A percentile compares a stretch with the other conserved stretches of the same genome.
Evolutionary conservation across 1,284 basidiomycete genomes (phyloP).

Genomic region (Coriolopsis trogii): DNA sequence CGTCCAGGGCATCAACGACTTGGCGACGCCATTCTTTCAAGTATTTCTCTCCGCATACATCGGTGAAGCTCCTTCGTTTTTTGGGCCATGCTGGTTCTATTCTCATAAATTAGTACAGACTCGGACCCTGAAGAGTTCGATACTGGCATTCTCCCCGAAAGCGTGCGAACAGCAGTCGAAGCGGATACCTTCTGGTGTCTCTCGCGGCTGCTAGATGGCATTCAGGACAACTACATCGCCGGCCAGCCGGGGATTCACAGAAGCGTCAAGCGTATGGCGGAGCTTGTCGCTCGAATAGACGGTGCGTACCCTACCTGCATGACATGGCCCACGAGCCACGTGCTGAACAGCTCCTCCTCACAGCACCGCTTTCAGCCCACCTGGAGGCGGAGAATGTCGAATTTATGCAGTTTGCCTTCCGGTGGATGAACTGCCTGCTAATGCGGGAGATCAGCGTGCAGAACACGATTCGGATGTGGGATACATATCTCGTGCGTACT

Average conservation of each 20-base stretch:
- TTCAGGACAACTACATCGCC: constrained; percentile 96
- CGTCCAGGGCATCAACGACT: constrained; percentile 97
- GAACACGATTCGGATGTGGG: constrained; percentile 98
- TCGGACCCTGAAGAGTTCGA: constrained; percentile 89
- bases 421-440: constrained; percentile 98
- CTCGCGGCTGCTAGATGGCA: constrained; percentile 90
- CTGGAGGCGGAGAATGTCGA: constrained; percentile 90
- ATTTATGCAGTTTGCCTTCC: constrained; percentile 98
- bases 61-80: constrained; percentile 49
- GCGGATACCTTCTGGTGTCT: constrained; percentile 98
- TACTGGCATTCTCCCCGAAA: constrained; percentile 69
- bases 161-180: constrained; percentile 82
- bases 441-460: constrained; percentile 96
- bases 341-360: not conserved
- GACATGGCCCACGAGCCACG: too few relatives aligned
- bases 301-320: constrained; percentile 46
- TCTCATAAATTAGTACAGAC: constrained; percentile 45
- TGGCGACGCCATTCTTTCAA: constrained; percentile 94
- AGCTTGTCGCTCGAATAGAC: constrained; percentile 91
- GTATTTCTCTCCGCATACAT: constrained; percentile 93
- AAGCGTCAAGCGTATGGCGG: constrained; percentile 90
- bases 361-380: constrained; percentile 82
- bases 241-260: constrained; percentile 94
- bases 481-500: constrained; percentile 88
- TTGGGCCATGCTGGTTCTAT: constrained; percentile 7